Base-by-base conservation (phyloP, 1,284 basidiomycete species). In the Bondarzewia mesenterica region DNA sequence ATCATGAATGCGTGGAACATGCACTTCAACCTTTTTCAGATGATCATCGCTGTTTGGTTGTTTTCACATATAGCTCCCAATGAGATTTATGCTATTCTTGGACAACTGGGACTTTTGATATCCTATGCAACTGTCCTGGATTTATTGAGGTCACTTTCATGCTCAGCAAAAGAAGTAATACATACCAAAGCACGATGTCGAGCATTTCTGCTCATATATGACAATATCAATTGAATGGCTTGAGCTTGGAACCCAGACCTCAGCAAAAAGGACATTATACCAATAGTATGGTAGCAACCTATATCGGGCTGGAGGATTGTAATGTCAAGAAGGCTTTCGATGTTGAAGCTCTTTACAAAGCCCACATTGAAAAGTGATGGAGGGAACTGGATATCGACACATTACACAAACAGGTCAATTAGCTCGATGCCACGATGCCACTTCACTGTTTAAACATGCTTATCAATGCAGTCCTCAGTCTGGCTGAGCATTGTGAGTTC, bases 161-260 rank as follows among this genome's bases (percentile, higher is more conserved):
- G 18, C n/a, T 53, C 52, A 23, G 44, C 54, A 2, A 38, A 37
- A n/a, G 10, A 27, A 3, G 47, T 49, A 5, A 42, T 57, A 4
- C 46, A 42, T 7, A 22, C 25, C 1, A 20, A 37, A 5, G 52
- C 40, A 5, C 14, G 29, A 14, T 4, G 18, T 4, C 29, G 18
- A 3, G 25, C 26, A n/a, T 58, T 58, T 27, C 37, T 59, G 2
- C 50, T 60, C n/a, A 29, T 59, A 3, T 59, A 56, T 25, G 59
- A 60, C 40, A 59, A 59, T 32, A 52, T 59, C 38, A 59, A 59
- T 42, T 52, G 54, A 20, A 58, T 58, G 50, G 49, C 50, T 21
- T 54, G 55, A 0, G 52, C 55, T 0, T 58, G 58, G 55, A 51
- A 58, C 22, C 46, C 44, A 1, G 46, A 48, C 7, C 26, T 57